A percentile compares a stretch with the other conserved stretches of the same genome.
These are phyloP conservation scores for Themeda triandra DNA, from an alignment of 176 grass and related monocot genomes.

Conservation along the genomic window DNA sequence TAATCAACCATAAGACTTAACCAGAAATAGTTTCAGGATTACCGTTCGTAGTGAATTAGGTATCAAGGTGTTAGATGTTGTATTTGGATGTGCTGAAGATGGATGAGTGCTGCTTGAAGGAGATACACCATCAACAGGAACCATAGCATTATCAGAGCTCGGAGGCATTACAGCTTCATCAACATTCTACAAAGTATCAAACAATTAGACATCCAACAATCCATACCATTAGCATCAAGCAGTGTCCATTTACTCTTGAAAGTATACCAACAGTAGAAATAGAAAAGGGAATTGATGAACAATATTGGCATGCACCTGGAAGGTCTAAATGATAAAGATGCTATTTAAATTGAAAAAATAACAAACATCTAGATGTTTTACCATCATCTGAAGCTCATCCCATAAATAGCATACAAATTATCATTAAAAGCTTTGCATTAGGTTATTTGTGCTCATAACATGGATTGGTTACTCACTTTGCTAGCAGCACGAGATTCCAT, in stretches of 20 bases:
- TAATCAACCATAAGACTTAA: constrained; percentile 1
- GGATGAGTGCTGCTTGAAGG: constrained; percentile 38
- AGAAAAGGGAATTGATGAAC: background rate
- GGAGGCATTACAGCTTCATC: constrained; percentile 52
- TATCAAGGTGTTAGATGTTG: constrained; percentile 54
- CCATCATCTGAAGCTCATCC: background rate
- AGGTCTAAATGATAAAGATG: background rate
- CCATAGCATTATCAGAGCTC: constrained; percentile 51
- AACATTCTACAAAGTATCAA: constrained; percentile 41
- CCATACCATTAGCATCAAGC: background rate
- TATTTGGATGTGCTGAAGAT: constrained; percentile 48
- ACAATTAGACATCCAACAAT: constrained; percentile 20
- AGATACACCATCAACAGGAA: constrained; percentile 55
- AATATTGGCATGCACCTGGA: background rate
- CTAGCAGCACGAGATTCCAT: constrained; percentile 81
- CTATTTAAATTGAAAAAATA: background rate
- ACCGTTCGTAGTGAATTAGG: constrained; percentile 87
- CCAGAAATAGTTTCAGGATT: constrained; percentile 30
- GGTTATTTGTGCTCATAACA: constrained; percentile 4
- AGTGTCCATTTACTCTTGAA: background rate
- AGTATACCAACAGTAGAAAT: constrained; percentile 12
- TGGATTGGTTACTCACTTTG: constrained; percentile 59
- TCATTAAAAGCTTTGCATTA: background rate
- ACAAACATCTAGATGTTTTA: background rate
- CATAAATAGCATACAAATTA: constrained; percentile 7